Conservation (phyloP, 2,329 filamentous ascomycete genomes). For the Apiospora marii region DNA sequence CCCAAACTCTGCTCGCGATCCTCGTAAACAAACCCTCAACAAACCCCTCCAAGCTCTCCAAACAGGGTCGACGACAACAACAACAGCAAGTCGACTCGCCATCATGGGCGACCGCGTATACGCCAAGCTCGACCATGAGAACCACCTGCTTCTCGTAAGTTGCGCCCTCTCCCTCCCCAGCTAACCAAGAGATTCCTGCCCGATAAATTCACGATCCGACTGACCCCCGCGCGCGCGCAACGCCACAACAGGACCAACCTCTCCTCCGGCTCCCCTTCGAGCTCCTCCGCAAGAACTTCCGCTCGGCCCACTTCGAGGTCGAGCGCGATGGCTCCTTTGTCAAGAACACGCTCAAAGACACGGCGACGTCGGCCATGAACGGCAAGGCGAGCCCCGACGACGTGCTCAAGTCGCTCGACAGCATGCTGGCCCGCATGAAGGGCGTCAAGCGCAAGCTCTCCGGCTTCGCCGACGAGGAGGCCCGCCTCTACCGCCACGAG, state of each 20-base stretch:
- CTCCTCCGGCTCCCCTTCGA: constrained; percentile 93
- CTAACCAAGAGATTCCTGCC: background rate
- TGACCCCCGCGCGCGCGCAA: constrained; percentile 1
- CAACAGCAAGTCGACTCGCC: background rate
- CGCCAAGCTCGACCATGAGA: constrained; percentile 75
- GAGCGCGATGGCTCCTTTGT: constrained; percentile 74
- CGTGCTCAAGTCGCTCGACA: constrained; percentile 82
- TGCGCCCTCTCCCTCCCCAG: constrained; percentile 10
- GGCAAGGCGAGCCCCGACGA: constrained; percentile 70
- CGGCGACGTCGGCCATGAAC: constrained; percentile 71
- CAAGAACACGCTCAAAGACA: constrained; percentile 67
- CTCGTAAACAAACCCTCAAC: background rate
- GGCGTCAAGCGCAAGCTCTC: constrained; percentile 88
- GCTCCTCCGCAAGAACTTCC: constrained; percentile 92
- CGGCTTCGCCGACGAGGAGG: constrained; percentile 80
- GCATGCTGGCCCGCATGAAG: constrained; percentile 85
- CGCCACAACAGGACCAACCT: constrained; percentile 80
- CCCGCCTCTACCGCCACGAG: constrained; percentile 76
- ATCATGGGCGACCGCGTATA: constrained; percentile 21
- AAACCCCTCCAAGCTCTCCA: background rate
- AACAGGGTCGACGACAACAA: background rate
- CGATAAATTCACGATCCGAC: background rate
- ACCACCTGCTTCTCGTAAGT: constrained; percentile 76
- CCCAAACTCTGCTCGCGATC: constrained; percentile 11
- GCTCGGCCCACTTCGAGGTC: constrained; percentile 78